Percentiles rank a stretch among this genome's conserved stretches.
Conservation (phyloP, 805 yeast species). For the Nakazawaea wickerhamii region DNA sequence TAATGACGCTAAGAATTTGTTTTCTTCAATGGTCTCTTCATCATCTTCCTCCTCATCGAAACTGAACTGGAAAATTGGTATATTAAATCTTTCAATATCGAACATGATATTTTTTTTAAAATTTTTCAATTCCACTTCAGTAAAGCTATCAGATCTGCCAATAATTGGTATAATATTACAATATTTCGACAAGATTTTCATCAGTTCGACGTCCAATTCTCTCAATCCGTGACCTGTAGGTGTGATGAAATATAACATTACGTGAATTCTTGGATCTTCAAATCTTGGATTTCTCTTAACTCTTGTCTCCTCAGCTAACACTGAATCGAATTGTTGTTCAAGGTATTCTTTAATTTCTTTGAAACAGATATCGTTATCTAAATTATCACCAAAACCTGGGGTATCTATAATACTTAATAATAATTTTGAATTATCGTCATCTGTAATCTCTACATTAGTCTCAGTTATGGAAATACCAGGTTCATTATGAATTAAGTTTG, state of each 20-base stretch:
- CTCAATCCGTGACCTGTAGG: conserved; percentile 76
- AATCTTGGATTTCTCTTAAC: conserved; percentile 82
- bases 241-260: conserved; percentile 64
- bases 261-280: conserved; percentile 73
- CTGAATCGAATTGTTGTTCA: conserved; percentile 73
- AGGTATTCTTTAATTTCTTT: conserved; percentile 60
- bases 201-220: conserved; percentile 66
- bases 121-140: conserved; percentile 47
- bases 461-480: conserved; percentile 75
- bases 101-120: conserved; percentile 56
- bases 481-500: conserved; percentile 54
- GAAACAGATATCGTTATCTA: conserved; percentile 57
- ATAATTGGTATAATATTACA: conserved; percentile 72
- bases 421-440: conserved; percentile 52
- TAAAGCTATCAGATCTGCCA: conserved; percentile 68
- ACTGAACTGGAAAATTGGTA: conserved; percentile 71
- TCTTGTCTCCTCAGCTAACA: conserved; percentile 81
- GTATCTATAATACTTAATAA: conserved; percentile 52
- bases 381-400: conserved; percentile 58
- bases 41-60: conserved; percentile 72
- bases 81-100: conserved; percentile 63
- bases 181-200: conserved; percentile 65
- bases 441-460: conserved; percentile 53
- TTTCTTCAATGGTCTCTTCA: conserved; percentile 63
- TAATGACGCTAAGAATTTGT: conserved; percentile 49